These are phyloP conservation scores for Apophysomyces trapeziformis DNA, from an alignment of 371 early-diverging fungal species.

Conservation along the genomic window DNA sequence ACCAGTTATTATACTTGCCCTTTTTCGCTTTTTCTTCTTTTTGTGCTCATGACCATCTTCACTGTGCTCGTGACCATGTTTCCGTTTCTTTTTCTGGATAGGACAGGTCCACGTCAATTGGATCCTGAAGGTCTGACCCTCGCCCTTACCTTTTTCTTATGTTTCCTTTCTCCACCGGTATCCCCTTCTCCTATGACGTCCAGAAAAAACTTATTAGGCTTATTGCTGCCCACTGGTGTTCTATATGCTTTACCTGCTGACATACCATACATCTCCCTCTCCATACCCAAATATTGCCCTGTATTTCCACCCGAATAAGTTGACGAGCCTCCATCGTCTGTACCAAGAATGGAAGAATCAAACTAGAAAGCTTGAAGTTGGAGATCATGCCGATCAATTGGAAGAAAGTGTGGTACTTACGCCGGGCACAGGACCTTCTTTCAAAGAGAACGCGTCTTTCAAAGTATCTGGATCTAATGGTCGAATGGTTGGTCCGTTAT, in stretches of 20 bases:
- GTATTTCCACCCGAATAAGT: conserved; percentile 20
- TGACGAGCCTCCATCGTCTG: conserved; percentile 42
- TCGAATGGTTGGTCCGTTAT: conserved; percentile 36
- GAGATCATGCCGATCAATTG: too few relatives aligned
- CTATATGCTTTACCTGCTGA: conserved; percentile 16
- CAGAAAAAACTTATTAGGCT: neutral
- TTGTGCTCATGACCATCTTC: conserved; percentile 15
- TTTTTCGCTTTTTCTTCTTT: conserved; percentile 17
- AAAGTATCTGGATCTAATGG: conserved; percentile 51
- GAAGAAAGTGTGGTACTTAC: conserved; percentile 29
- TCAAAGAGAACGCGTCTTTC: conserved; percentile 55
- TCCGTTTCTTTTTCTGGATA: conserved; percentile 68
- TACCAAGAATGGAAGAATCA: conserved; percentile 60
- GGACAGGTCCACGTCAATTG: neutral
- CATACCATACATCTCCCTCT: conserved; percentile 13
- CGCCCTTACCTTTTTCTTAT: conserved; percentile 65
- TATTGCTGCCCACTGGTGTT: conserved; percentile 5
- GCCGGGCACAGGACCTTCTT: conserved; percentile 63
- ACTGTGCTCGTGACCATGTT: conserved; percentile 52
- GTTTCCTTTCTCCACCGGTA: conserved; percentile 52
- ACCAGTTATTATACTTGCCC: neutral
- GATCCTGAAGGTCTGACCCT: neutral
- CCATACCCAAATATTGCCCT: conserved; percentile 17
- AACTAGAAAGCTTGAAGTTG: conserved; percentile 37
- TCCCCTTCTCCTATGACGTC: conserved; percentile 36